Evolutionary conservation across 352 stramenopile genomes (phyloP).

Genomic region (Globisporangium camurandrum): DNA sequence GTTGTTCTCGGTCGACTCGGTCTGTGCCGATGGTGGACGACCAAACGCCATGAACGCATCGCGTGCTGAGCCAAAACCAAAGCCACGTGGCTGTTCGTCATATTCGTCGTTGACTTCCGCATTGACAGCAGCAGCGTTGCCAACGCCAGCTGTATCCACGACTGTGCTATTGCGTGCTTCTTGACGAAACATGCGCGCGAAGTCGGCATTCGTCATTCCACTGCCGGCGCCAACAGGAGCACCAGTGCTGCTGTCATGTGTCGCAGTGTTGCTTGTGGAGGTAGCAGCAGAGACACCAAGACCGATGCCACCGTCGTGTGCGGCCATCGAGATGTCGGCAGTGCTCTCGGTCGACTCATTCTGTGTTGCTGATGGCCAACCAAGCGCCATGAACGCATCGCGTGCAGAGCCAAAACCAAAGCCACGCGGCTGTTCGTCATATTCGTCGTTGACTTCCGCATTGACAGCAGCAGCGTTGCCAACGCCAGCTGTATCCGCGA

Average conservation of each 20-base stretch:
- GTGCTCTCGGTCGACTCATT: background rate
- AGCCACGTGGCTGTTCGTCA: constrained; percentile 3
- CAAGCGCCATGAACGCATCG: background rate
- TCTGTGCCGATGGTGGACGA: background rate
- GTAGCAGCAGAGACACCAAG: background rate
- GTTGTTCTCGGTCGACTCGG: background rate
- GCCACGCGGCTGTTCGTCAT: constrained; percentile 6
- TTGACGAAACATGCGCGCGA: constrained; percentile 65
- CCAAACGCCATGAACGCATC: background rate
- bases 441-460: background rate
- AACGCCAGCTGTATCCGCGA: too few species aligned
- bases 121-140: background rate
- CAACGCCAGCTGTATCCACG: too few species aligned
- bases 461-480: background rate
- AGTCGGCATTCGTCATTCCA: constrained; percentile 67
- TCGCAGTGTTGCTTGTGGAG: background rate
- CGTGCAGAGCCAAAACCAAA: background rate
- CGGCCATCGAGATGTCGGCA: too few species aligned
- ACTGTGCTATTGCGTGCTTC: constrained; percentile 18
- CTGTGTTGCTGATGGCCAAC: background rate
- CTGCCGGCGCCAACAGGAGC: too few species aligned
- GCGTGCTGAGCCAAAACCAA: background rate
- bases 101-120: constrained; percentile 3
- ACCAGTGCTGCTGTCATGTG: too few species aligned
- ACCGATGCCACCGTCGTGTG: background rate